Base-by-base conservation (phyloP, 2,329 filamentous ascomycete species). In the Fusarium sp. region DNA sequence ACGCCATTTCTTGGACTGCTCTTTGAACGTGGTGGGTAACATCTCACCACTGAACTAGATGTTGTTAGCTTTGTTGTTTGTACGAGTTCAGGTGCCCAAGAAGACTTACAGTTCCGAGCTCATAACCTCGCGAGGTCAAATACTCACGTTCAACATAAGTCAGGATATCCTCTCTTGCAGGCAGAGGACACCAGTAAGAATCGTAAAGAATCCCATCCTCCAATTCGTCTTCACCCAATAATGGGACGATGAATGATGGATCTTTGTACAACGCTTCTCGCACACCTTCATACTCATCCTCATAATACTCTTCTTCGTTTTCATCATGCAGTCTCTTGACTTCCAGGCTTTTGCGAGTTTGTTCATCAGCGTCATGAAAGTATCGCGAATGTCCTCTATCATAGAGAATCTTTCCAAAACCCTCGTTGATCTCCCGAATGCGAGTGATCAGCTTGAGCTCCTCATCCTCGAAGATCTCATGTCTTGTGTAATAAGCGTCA, bases 1-100 rank as follows among this genome's bases (percentile, higher is more conserved):
- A 0, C 79, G 70, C 89, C 89, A 90, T 18, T 86, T 88, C 14
- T 71, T 65, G 0, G 87, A 83, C 59, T 90, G 88, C 34, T 84
- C 81, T 28, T 82, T 82, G 75, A 90, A 88, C 0, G 81, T 77
- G 0, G 74, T 78, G 0, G 81, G 75, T 0, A 89, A 72, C 16
- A 88, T 64, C 0, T 77, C 67, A 0, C 78, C 76, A 13, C 77
- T 74, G 39, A 83, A 83, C 81, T 59, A 2, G 6, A 3, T 19
- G 6, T 13, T 6, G 43, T 65, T 16, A 56, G 57, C 19, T 8
- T 16, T 16, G 1, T 14, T 7, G 30, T 11, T 14, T 12, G 9
- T 34, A 8, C 2, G 5, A 21, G 13, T 18, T 12, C 8, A 9
- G 21, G 4, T 6, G 10, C 12, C 14, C 7, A 57, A 4, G n/a